Evolutionary conservation across 148 eudicot genomes (phyloP), one percentile per base, ranked within the genome.

Genomic region (Rhododendron molle): DNA sequence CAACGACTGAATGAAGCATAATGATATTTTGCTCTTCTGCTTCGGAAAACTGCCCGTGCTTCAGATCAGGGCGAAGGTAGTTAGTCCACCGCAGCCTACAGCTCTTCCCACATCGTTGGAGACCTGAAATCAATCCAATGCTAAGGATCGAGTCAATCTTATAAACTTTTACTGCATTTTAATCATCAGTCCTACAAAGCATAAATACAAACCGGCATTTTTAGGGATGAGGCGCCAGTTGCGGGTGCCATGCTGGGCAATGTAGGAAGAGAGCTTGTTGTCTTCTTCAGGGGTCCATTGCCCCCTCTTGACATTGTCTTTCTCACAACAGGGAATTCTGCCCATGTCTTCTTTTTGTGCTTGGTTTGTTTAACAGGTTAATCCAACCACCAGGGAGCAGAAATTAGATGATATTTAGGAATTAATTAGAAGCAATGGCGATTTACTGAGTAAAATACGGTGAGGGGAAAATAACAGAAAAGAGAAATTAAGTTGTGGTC

Each of bases 211-310:
- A 93, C 98, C 98, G 14, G 99, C 99, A 87, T 94, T 96, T 78
- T 96, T 96, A 28, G 99, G 99, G 30, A 95, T 96, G 28, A 96
- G 93, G 7, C 99, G 96, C 98, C 99, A 96, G 76, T 96, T 96
- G 1, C 98, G 93, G 14, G 99, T 95, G 47, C 99, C 99, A 44
- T 96, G 93, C 87, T 96, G 98, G 79, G 97, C 95, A 20, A 96
- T 92, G 92, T 95, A 96, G 47, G 99, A 96, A 16, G 98, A 94
- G 69, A 96, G 94, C 92, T 96, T 96, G 92, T 96, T 94, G 90
- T 96, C 99, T 88, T 96, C 99, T 80, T 96, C 98, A 28, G 97
- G 97, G 1, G 99, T 95, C 99, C 99, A 96, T 78, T 96, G 98
- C 2, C 99, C 99, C 81, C 98, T 89, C 89, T 95, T 96, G 73